These are phyloP conservation scores for Kurtzmaniella natalensis DNA, from an alignment of 1,139 yeast genomes.

Conservation along the genomic window DNA sequence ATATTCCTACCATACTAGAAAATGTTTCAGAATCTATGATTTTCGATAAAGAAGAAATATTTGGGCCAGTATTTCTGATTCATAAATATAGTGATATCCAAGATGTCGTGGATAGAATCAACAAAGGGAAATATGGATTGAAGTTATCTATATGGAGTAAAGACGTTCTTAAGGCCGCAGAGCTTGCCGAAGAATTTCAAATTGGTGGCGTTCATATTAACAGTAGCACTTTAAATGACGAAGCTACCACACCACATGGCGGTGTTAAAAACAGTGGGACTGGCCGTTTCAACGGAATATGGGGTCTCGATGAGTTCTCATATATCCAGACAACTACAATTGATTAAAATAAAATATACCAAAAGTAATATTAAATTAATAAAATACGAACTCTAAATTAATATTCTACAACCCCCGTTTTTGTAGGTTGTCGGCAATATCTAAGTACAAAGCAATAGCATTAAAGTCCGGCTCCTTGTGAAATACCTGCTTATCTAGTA, in stretches of 20 bases:
- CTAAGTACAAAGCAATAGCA: conserved; percentile 71
- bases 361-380: neutral
- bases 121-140: conserved; percentile 37
- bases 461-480: conserved; percentile 47
- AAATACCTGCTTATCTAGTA: conserved; percentile 31
- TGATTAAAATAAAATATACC: conserved; percentile 6
- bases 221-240: conserved; percentile 45
- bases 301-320: conserved; percentile 48
- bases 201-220: conserved; percentile 53
- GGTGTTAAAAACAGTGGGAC: conserved; percentile 49
- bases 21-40: conserved; percentile 30
- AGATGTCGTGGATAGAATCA: conserved; percentile 24
- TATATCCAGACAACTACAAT: conserved; percentile 36
- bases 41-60: conserved; percentile 33
- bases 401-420: conserved; percentile 56
- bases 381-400: neutral
- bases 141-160: conserved; percentile 55
- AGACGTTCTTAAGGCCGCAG: conserved; percentile 36
- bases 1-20: conserved; percentile 22
- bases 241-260: conserved; percentile 51
- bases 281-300: conserved; percentile 47
- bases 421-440: conserved; percentile 68
- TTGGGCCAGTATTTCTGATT: conserved; percentile 47
- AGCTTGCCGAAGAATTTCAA: conserved; percentile 33
- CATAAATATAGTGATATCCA: conserved; percentile 28